Conservation (phyloP, 1,284 basidiomycete species). For the Coriolopsis trogii region DNA sequence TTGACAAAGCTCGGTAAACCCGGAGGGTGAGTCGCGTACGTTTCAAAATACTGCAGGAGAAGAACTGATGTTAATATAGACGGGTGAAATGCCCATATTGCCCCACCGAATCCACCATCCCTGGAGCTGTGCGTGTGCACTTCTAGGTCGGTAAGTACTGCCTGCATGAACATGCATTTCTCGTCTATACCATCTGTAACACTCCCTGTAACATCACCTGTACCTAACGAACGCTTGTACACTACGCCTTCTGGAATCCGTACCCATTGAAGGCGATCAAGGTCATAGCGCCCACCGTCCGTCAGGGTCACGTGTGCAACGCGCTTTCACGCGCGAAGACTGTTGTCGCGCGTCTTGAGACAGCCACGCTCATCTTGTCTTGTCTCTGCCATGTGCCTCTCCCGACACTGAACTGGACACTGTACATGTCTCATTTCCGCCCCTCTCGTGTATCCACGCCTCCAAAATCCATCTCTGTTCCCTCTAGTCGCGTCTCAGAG, state of each 20-base stretch:
- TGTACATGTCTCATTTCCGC: slow-evolving; percentile 33
- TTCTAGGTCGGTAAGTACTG: slow-evolving; percentile 49
- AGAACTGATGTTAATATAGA: slow-evolving; percentile 39
- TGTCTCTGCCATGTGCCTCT: slow-evolving; percentile 8
- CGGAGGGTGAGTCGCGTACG: slow-evolving; percentile 67
- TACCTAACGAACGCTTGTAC: not conserved
- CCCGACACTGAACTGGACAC: slow-evolving; percentile 2
- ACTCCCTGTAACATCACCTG: slow-evolving; percentile 3
- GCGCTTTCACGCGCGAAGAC: slow-evolving; percentile 19
- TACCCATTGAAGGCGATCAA: no score
- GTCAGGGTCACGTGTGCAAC: slow-evolving; percentile 23
- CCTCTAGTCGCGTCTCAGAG: slow-evolving; percentile 27
- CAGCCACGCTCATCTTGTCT: slow-evolving; percentile 2
- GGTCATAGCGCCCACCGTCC: no score
- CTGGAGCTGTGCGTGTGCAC: slow-evolving; percentile 66
- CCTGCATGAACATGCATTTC: not conserved
- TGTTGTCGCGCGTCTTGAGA: slow-evolving; percentile 3
- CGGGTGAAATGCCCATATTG: slow-evolving; percentile 91
- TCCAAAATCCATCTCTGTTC: slow-evolving; percentile 19
- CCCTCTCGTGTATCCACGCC: slow-evolving; percentile 37
- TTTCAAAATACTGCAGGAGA: slow-evolving; percentile 1
- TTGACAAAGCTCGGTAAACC: slow-evolving; percentile 85
- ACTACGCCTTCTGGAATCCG: no score
- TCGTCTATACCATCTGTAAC: slow-evolving; percentile 7
- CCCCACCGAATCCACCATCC: slow-evolving; percentile 70